Conservation (phyloP, 2,329 filamentous ascomycete species). For the Nemania abortiva region DNA sequence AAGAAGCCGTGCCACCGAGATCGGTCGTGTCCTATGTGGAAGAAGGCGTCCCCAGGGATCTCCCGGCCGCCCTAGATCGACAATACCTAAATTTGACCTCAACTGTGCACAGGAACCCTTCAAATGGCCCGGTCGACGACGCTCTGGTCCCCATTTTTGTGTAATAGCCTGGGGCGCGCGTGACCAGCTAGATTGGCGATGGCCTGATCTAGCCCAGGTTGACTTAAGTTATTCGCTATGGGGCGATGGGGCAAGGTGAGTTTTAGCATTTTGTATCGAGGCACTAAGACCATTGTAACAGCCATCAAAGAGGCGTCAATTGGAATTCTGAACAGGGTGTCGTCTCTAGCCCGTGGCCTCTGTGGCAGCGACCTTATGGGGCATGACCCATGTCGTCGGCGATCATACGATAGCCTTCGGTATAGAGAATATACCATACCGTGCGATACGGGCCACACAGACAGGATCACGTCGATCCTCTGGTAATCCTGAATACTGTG, state of each 20-base stretch:
- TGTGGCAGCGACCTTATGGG: constrained; percentile 30
- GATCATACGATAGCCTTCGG: constrained; percentile 22
- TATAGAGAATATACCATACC: constrained; percentile 15
- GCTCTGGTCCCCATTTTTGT: constrained; percentile 20
- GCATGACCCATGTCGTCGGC: constrained; percentile 16
- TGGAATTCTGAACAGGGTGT: constrained; percentile 19
- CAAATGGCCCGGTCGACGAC: constrained; percentile 21
- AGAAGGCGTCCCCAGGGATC: constrained; percentile 12
- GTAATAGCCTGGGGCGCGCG: constrained; percentile 27
- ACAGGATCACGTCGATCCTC: neutral
- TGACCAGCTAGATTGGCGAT: constrained; percentile 38
- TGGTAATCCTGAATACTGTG: constrained; percentile 18
- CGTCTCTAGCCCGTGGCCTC: constrained; percentile 19
- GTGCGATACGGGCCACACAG: constrained; percentile 17
- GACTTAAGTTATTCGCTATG: constrained; percentile 10
- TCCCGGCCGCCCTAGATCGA: constrained; percentile 29
- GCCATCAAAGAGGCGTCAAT: constrained; percentile 15
- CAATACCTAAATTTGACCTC: constrained; percentile 34
- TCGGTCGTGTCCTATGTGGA: constrained; percentile 25
- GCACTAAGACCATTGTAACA: constrained; percentile 16
- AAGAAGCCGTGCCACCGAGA: constrained; percentile 37
- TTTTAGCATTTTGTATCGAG: constrained; percentile 26
- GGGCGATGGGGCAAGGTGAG: constrained; percentile 24
- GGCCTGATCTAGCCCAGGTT: constrained; percentile 33
- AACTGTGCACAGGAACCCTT: constrained; percentile 16